phyloP scores from a whole-genome alignment of 768 basidiomycete genomes.

The Roridomyces roridus region DNA sequence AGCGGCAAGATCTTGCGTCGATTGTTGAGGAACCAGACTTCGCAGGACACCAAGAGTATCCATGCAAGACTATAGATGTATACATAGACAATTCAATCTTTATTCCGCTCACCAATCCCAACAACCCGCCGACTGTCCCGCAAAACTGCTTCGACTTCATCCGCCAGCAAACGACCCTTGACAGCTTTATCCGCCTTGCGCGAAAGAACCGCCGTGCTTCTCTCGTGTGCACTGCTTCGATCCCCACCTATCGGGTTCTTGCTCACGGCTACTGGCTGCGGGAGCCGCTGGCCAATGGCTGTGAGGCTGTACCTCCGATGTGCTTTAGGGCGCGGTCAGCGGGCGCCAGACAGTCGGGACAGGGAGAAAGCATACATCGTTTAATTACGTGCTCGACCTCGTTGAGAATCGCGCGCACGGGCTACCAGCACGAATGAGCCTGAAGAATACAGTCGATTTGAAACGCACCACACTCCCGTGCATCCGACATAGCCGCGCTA shows the following conservation, averaged over 20 bases:
- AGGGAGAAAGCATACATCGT: neutral
- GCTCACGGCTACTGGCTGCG: neutral
- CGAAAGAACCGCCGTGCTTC: conserved; percentile 2
- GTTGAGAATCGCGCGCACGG: neutral
- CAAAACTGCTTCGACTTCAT: conserved; percentile 7
- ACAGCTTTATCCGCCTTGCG: conserved; percentile 11
- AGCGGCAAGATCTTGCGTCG: conserved; percentile 20
- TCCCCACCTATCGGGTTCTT: no score
- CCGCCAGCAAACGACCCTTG: neutral
- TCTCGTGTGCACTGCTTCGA: conserved; percentile 9
- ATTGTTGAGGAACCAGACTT: neutral
- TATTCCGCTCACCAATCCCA: neutral
- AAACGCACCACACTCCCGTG: conserved; percentile 6
- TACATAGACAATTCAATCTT: no score
- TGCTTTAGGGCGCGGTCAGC: neutral
- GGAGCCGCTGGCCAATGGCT: neutral
- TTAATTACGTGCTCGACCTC: conserved; percentile 3
- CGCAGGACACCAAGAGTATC: no score
- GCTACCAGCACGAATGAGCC: no score
- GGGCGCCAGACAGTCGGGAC: neutral
- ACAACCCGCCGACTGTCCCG: conserved; percentile 1
- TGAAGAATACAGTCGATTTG: no score
- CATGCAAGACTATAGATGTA: no score
- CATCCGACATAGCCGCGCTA: neutral
- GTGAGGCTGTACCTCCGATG: neutral